Percentiles rank a stretch among this genome's conserved stretches.
Evolutionary conservation across 225 moss, liverwort and hornwort genomes (phyloP).

Genomic region (Marchantia paleacea): DNA sequence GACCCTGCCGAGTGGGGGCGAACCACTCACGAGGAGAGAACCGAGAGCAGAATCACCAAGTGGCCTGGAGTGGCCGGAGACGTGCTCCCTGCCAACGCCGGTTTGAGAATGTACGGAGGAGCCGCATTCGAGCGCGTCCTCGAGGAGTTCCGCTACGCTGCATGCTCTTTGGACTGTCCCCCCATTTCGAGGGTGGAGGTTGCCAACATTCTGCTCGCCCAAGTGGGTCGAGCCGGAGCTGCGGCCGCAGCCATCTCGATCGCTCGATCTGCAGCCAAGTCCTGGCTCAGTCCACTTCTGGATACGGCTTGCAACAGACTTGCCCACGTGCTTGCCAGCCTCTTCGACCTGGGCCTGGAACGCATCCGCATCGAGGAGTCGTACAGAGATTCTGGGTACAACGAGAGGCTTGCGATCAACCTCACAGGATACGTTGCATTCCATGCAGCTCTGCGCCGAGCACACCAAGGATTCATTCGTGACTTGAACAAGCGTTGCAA

Average conservation of each 20-base stretch:
- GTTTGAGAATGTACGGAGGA: conserved; percentile 61
- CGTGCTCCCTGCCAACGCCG: conserved; percentile 58
- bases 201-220: conserved; percentile 71
- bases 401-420: conserved; percentile 36
- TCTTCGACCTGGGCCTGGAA: conserved; percentile 74
- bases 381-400: conserved; percentile 37
- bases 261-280: conserved; percentile 68
- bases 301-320: conserved; percentile 73
- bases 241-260: conserved; percentile 58
- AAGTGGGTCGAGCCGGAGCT: conserved; percentile 65
- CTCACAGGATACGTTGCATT: conserved; percentile 69
- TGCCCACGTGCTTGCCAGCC: conserved; percentile 59
- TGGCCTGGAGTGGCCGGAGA: conserved; percentile 70
- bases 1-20: conserved; percentile 68
- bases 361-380: conserved; percentile 59
- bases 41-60: conserved; percentile 56
- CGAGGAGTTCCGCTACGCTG: conserved; percentile 75
- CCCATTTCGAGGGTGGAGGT: conserved; percentile 78
- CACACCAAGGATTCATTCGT: conserved; percentile 69
- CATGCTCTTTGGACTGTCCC: conserved; percentile 79
- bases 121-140: conserved; percentile 80
- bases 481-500: conserved; percentile 63
- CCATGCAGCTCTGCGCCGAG: conserved; percentile 65
- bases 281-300: conserved; percentile 72
- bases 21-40: conserved; percentile 70